phyloP scores from a whole-genome alignment of 306 rosid species.

The Cucurbita pepo region DNA sequence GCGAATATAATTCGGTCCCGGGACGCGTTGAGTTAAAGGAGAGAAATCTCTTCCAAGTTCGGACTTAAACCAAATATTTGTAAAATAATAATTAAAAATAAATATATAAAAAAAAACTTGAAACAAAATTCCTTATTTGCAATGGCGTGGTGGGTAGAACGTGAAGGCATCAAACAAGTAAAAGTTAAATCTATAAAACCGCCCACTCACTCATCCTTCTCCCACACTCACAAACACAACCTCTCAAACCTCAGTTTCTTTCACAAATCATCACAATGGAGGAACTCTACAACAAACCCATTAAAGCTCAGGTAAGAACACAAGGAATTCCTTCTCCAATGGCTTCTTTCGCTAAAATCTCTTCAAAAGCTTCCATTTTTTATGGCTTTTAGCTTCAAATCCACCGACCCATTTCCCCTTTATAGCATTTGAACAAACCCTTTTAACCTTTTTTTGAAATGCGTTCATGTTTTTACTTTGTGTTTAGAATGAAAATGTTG shows the following conservation, averaged over 20 bases:
- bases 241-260: not conserved
- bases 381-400: not conserved
- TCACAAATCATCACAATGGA: not conserved
- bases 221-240: not conserved
- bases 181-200: not conserved
- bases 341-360: not conserved
- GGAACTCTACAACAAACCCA: not conserved
- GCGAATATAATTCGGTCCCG: no score
- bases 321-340: not conserved
- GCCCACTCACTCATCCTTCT: not conserved
- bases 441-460: not conserved
- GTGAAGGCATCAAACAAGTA: not conserved
- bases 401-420: not conserved
- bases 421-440: not conserved
- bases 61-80: no score
- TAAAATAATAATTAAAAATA: not conserved
- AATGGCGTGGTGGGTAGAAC: not conserved
- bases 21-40: no score
- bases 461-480: not conserved
- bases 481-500: no score
- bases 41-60: no score
- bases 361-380: not conserved
- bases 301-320: slow-evolving; percentile 15
- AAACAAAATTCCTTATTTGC: not conserved
- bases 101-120: not conserved